A percentile compares a stretch with the other conserved stretches of the same genome.
These are phyloP conservation scores for Cladosporium sp. DNA, from an alignment of 2,329 filamentous ascomycete genomes.

Conservation along the genomic window DNA sequence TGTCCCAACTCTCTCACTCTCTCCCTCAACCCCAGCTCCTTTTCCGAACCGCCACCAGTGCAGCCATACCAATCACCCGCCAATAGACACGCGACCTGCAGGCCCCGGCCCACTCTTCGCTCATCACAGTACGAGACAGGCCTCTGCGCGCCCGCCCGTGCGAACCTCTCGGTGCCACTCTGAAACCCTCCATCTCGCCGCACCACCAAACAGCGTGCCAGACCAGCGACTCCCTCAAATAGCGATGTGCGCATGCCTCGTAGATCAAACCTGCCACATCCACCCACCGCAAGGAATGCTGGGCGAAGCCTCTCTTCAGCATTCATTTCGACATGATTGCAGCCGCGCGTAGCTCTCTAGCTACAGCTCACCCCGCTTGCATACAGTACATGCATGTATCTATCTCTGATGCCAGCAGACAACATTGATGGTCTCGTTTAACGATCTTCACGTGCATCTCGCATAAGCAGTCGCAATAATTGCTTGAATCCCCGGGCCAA, in stretches of 20 bases:
- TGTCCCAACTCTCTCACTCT: background rate
- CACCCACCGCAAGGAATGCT: background rate
- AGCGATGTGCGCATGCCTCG: background rate
- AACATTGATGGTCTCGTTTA: background rate
- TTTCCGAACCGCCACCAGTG: background rate
- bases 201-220: background rate
- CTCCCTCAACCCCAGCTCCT: conserved; percentile 1
- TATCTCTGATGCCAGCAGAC: background rate
- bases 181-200: conserved; percentile 1
- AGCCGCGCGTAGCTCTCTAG: background rate
- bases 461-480: conserved; percentile 1
- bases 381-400: background rate
- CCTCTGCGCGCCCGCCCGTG: conserved; percentile 2
- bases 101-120: background rate
- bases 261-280: conserved; percentile 1
- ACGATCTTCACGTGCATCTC: background rate
- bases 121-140: conserved; percentile 1
- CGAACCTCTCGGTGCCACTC: background rate
- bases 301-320: background rate
- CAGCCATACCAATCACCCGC: background rate
- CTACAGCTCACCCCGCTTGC: background rate
- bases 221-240: background rate
- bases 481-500: conserved; percentile 7
- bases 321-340: background rate
- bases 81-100: background rate